Base-by-base conservation (phyloP, 2,329 filamentous ascomycete species). In the Cladorrhinum sp. region DNA sequence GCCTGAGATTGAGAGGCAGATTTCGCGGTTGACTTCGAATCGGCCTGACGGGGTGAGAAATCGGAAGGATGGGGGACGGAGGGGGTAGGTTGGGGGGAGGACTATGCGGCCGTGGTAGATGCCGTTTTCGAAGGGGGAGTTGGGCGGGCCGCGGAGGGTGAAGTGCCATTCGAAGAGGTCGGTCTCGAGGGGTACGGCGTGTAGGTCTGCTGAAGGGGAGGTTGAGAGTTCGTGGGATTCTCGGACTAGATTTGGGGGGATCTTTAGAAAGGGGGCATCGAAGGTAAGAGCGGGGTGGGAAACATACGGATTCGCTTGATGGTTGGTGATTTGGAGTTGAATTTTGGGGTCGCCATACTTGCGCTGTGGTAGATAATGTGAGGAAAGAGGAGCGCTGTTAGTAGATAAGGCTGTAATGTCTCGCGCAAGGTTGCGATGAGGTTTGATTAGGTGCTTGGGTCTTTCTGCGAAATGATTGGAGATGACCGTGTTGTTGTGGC, bases 121-220 rank as follows among this genome's bases (percentile, higher is more conserved):
- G 53, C 95, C 95, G 30, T 82, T 79, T 50, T 86, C 85, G 77
- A 93, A 97, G 39, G 88, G 85, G 0, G 92, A 93, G 30, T 85
- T 80, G 0, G 94, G 94, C 0, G 94, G 93, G 0, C 95, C 95
- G 56, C 89, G 86, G n/a, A 99, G 82, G 0, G 95, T 99, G 77
- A 98, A 99, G 79, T 99, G 95, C 95, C 95, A 99, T 77, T 98
- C 93, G 77, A 96, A 96, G 58, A 99, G 87, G 76, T 98, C 92
- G 30, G 86, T 82, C 72, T 98, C 94, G 64, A 94, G 85, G 0
- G 95, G 95, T 3, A 87, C 82, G 46, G 94, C 95, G 68, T 89
- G 86, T 76, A 94, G 96, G 78, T 96, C 92, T 58, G 90, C 81
- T 2, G 91, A 95, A 3, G 94, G 92, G 39, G 89, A 84, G 61